Percentiles rank a stretch among this genome's conserved stretches.
Conservation (phyloP, 1,284 basidiomycete genomes). For the Pholiota adiposa region DNA sequence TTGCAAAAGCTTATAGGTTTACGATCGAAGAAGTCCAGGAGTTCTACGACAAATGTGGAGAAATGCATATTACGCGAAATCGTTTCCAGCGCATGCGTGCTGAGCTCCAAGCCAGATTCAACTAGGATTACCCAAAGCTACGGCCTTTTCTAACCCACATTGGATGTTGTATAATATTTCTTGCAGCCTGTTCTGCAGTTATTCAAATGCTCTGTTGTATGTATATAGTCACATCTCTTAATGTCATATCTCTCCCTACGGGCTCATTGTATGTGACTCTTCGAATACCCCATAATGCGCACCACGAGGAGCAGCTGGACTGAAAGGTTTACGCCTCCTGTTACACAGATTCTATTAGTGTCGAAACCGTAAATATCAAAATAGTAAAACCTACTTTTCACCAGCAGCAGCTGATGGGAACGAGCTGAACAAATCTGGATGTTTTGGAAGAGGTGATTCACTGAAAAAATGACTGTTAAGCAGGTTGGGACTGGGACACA, state of each 20-base stretch:
- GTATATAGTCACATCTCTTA: background rate
- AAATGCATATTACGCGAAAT: conserved; percentile 62
- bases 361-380: background rate
- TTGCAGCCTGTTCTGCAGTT: background rate
- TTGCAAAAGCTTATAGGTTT: conserved; percentile 68
- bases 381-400: conserved; percentile 72
- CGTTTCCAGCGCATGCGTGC: conserved; percentile 71
- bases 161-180: background rate
- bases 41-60: conserved; percentile 71
- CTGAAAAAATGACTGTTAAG: conserved; percentile 41
- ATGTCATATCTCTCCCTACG: conserved; percentile 9
- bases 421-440: conserved; percentile 95
- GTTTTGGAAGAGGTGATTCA: conserved; percentile 94
- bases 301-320: conserved; percentile 76
- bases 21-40: conserved; percentile 74
- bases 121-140: conserved; percentile 32
- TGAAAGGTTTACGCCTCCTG: conserved; percentile 77
- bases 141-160: background rate
- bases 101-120: conserved; percentile 47
- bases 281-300: conserved; percentile 65
- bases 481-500: background rate
- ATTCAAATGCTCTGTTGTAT: background rate
- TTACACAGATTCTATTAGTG: conserved; percentile 5
- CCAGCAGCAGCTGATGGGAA: conserved; percentile 98
- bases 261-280: conserved; percentile 25